Evolutionary conservation across 805 yeast species (phyloP), one percentile per base, ranked within the genome.

Genomic region (Cyberlindnera bimundalis): DNA sequence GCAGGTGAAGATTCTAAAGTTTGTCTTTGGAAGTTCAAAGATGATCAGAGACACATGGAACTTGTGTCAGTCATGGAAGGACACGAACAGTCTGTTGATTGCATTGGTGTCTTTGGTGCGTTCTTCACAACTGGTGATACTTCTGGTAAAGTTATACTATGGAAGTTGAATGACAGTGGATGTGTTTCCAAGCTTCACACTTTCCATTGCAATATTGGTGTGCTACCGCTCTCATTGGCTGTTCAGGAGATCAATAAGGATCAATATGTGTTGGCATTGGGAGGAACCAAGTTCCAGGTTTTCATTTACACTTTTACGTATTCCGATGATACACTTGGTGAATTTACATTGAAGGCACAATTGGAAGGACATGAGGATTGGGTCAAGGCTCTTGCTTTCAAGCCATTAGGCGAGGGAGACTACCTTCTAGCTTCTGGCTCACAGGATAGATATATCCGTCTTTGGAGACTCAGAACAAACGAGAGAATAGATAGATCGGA

Each of bases 331-430:
- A 16, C 7, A 4, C 26, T 62, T 12, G 30, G 36, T 3, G 42
- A 49, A 11, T 64, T 71, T 30, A 38, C 52, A 8, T 66, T 65
- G 39, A 67, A 70, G 23, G 84, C 89, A 1, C 65, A 65, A 8
- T 62, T 93, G 25, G 73, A 79, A 20, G 99, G 99, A 5, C 99
- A 93, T 60, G 99, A 93, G 62, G 96, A 90, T 62, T 93, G 99
- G 99, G 76, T 93, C 37, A 84, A 84, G 57, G 72, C 87, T 12
- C 63, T 93, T 23, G 72, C 79, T 1, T 77, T 87, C 55, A 62
- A 71, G 42, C 65, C 66, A 29, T 70, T 66, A 15, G 60, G 62
- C 0, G 68, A 68, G 6, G 76, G 72, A 17, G 79, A 77, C 45
- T 78, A 73, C 51, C 58, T 86, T 3, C 66, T 93, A 20, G 98